These are phyloP conservation scores for Haplosporangium sp. DNA, from an alignment of 371 early-diverging fungal species.

Conservation along the genomic window DNA sequence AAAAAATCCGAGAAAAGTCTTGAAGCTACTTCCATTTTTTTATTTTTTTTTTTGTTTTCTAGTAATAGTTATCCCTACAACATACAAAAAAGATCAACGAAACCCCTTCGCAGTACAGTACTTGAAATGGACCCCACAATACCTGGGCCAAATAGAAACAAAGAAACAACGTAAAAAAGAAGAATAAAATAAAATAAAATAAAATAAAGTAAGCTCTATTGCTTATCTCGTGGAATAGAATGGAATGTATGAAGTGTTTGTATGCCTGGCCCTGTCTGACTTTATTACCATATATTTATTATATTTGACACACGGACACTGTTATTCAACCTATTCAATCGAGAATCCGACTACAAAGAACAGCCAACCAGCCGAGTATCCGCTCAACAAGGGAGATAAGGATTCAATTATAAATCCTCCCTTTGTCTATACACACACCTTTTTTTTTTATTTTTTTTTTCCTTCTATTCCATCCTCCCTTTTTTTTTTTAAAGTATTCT, in stretches of 20 bases:
- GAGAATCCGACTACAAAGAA: constrained; percentile 13
- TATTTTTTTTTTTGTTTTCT: not conserved
- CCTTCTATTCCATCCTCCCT: not conserved
- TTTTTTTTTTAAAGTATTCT: not conserved
- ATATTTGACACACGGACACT: constrained; percentile 16
- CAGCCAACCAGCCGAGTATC: not conserved
- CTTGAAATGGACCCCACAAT: not conserved
- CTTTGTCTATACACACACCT: not conserved
- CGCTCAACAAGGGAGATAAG: not conserved
- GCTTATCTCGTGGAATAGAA: constrained; percentile 15
- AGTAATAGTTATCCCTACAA: too few species aligned
- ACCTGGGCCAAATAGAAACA: not conserved
- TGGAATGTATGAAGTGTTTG: constrained; percentile 4
- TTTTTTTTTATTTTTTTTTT: not conserved
- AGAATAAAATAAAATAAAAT: not conserved
- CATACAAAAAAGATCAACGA: too few species aligned
- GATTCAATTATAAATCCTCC: constrained; percentile 7
- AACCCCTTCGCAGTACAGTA: not conserved
- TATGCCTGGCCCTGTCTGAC: not conserved
- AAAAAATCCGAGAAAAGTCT: not conserved
- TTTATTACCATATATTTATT: not conserved
- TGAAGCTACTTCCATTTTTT: not conserved
- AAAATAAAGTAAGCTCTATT: not conserved
- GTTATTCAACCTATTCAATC: constrained; percentile 19
- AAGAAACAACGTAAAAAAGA: not conserved